Base-by-base conservation (phyloP, 495 filamentous ascomycete genomes). In the Pseudomonodictys pantanalensis region DNA sequence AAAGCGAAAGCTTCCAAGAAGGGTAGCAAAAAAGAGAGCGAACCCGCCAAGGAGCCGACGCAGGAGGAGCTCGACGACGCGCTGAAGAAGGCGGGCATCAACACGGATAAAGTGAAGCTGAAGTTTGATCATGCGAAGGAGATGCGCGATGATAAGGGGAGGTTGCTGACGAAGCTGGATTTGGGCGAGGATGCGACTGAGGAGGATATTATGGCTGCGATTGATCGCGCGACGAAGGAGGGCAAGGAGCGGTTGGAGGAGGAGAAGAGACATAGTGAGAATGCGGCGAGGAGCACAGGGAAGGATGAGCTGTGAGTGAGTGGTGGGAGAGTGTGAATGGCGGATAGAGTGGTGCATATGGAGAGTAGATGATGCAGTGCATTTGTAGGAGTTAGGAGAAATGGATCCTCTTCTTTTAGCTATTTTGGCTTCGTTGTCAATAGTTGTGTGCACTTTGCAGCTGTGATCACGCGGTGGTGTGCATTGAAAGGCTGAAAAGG, bases 1-100 rank as follows among this genome's bases (percentile, higher is more conserved):
- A 73, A 71, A 25, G 60, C 64, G 55, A 61, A 60, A 57, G 60
- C 70, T 28, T 56, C 72, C 38, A 71, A 73, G 69, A 60, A 72
- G 58, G 7, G 56, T 39, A 48, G 22, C 52, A 71, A 72, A 44
- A 61, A 72, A 30, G 59, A 70, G 41, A 46, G 66, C 52, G 57
- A 68, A 56, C 41, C 29, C 10, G 48, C 51, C 33, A 55, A 45
- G n/a, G 38, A 44, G 2, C 54, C 54, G n/a, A 48, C 53, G 9
- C 23, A 58, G 10, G 61, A 47, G 17, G 61, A 64, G 22, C 47
- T 64, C n/a, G 24, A 39, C 2, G 61, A 58, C 6, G 61, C 61
- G 26, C 53, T 67, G 25, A 64, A 68, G 65, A 68, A 64, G 56
- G 59, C 47, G 1, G 59, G 57, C 17, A 29, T 50, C 23, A 64